Evolutionary conservation across 2,329 filamentous ascomycete species (phyloP).

Genomic region (Chalaropsis ovoidea): DNA sequence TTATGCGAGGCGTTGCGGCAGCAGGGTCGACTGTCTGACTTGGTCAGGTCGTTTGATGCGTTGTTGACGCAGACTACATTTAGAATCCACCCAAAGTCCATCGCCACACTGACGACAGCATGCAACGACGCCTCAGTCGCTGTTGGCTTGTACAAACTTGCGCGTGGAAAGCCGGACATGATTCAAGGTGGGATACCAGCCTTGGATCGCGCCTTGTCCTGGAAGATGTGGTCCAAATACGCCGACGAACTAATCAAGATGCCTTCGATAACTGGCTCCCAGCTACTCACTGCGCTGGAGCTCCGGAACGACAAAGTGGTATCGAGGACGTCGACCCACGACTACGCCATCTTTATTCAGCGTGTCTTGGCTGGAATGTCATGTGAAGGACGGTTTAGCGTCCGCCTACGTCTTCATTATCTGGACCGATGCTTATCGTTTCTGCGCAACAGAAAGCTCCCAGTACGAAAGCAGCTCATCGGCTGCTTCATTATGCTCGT

Average conservation of each 20-base stretch:
- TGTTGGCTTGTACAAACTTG: constrained; percentile 28
- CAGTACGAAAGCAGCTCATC: constrained; percentile 29
- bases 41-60: constrained; percentile 25
- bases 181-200: constrained; percentile 20
- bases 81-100: constrained; percentile 13
- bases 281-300: constrained; percentile 20
- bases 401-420: constrained; percentile 29
- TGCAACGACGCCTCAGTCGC: constrained; percentile 29
- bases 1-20: constrained; percentile 25
- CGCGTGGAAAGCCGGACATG: constrained; percentile 15
- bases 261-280: constrained; percentile 1
- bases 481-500: constrained; percentile 29
- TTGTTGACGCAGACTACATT: constrained; percentile 14
- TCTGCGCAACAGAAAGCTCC: constrained; percentile 28
- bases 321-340: constrained; percentile 12
- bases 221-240: constrained; percentile 32
- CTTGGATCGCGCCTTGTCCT: constrained; percentile 30
- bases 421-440: constrained; percentile 29
- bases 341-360: constrained; percentile 21
- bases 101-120: constrained; percentile 24
- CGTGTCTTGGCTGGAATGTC: constrained; percentile 13
- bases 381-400: constrained; percentile 28
- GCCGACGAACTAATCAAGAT: constrained; percentile 31
- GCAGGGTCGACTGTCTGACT: constrained; percentile 24
- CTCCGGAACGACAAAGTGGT: constrained; percentile 12